Conservation (phyloP, 768 basidiomycete species). For the Lyophyllum semitale region DNA sequence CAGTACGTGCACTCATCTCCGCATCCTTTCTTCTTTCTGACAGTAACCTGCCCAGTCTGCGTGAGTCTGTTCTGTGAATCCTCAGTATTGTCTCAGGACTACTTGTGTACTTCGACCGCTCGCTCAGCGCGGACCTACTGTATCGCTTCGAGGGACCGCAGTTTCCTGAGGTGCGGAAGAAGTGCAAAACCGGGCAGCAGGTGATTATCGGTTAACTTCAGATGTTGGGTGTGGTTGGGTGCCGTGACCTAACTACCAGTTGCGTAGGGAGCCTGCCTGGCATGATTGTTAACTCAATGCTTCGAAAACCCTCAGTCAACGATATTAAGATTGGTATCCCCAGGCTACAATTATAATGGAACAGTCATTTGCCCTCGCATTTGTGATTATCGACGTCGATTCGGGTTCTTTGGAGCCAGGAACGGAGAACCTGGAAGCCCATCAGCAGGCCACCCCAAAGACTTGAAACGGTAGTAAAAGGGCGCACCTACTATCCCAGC, state of each 20-base stretch:
- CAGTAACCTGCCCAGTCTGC: slow-evolving; percentile 44
- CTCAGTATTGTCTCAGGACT: slow-evolving; percentile 86
- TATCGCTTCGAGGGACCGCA: slow-evolving; percentile 96
- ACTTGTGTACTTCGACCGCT: slow-evolving; percentile 90
- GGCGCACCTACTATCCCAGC: background rate
- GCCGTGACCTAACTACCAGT: background rate
- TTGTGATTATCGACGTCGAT: background rate
- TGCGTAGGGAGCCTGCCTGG: slow-evolving; percentile 82
- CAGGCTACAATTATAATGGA: slow-evolving; percentile 30
- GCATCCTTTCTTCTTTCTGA: background rate
- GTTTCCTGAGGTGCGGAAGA: slow-evolving; percentile 77
- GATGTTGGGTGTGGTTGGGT: slow-evolving; percentile 77
- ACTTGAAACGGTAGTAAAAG: background rate
- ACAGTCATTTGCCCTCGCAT: background rate
- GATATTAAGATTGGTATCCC: too few relatives aligned
- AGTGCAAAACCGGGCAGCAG: slow-evolving; percentile 71
- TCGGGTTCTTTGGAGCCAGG: background rate
- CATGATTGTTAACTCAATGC: slow-evolving; percentile 86
- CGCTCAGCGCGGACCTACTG: slow-evolving; percentile 84
- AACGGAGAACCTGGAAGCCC: too few relatives aligned
- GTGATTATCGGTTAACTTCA: slow-evolving; percentile 69
- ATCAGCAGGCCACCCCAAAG: background rate
- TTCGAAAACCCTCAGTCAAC: too few relatives aligned
- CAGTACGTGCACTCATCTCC: slow-evolving; percentile 35
- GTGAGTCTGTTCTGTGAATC: slow-evolving; percentile 68